These are phyloP conservation scores for Capsella bursapastoris DNA, from an alignment of 345 rosid species.

Conservation along the genomic window DNA sequence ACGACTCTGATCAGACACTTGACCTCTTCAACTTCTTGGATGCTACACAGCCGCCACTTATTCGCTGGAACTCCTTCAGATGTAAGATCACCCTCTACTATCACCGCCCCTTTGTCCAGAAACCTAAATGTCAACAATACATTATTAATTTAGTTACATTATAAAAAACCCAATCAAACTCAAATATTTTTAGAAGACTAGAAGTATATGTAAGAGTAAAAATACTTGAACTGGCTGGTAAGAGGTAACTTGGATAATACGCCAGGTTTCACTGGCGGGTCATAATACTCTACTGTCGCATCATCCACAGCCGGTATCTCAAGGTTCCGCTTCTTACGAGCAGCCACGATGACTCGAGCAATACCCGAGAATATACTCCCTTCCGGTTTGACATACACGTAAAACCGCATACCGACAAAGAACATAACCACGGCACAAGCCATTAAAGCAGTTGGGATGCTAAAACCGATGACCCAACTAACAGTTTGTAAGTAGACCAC, in stretches of 20 bases:
- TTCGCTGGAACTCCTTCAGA: slow-evolving; percentile 49
- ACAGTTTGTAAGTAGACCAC: slow-evolving; percentile 71
- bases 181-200: neutral
- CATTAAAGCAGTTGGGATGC: slow-evolving; percentile 69
- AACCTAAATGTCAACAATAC: slow-evolving; percentile 44
- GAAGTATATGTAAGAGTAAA: neutral
- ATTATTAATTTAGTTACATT: neutral
- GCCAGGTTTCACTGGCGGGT: slow-evolving; percentile 56
- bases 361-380: slow-evolving; percentile 70
- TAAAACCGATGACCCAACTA: slow-evolving; percentile 79
- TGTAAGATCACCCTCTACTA: slow-evolving; percentile 53
- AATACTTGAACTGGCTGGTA: slow-evolving; percentile 68
- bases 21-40: slow-evolving; percentile 72
- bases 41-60: slow-evolving; percentile 61
- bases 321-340: slow-evolving; percentile 51
- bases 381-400: slow-evolving; percentile 62
- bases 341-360: slow-evolving; percentile 59
- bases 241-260: slow-evolving; percentile 56
- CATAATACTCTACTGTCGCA: slow-evolving; percentile 46
- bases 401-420: slow-evolving; percentile 65
- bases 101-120: slow-evolving; percentile 69
- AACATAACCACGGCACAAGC: slow-evolving; percentile 53
- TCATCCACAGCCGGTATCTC: slow-evolving; percentile 17
- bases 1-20: slow-evolving; percentile 60
- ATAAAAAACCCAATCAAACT: neutral